phyloP scores from a whole-genome alignment of 768 basidiomycete genomes.

The Antrodiella citrinella region DNA sequence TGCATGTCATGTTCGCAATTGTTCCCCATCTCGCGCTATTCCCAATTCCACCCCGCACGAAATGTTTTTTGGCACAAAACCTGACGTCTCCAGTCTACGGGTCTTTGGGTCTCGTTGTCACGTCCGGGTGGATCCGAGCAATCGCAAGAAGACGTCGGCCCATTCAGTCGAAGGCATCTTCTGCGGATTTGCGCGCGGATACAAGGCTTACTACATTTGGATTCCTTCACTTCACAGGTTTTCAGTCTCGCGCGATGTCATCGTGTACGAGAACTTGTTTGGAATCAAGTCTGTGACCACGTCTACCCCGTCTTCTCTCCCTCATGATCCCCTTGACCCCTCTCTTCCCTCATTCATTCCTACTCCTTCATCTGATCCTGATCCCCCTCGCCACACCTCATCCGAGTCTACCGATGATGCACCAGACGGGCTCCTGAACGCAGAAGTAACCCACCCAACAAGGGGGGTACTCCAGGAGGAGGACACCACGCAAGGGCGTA shows the following conservation, averaged over 20 bases:
- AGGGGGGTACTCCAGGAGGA: no score
- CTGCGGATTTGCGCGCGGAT: constrained; percentile 2
- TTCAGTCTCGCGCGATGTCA: neutral
- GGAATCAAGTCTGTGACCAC: no score
- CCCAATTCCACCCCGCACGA: neutral
- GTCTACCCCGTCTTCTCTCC: no score
- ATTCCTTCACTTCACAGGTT: constrained; percentile 1
- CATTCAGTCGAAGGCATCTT: constrained; percentile 6
- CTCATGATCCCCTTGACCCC: no score
- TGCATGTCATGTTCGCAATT: neutral
- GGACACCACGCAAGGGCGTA: no score
- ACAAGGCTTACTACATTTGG: neutral
- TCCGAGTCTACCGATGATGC: no score
- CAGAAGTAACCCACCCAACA: no score
- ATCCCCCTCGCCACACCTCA: no score
- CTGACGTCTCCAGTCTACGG: neutral
- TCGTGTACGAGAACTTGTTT: neutral
- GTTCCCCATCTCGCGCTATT: neutral
- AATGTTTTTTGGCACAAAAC: neutral
- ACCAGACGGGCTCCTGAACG: no score
- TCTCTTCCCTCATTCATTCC: no score
- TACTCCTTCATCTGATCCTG: no score
- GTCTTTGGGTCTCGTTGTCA: constrained; percentile 8
- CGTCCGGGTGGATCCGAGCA: constrained; percentile 3
- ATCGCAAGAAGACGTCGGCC: constrained; percentile 2